phyloP scores from a whole-genome alignment of 2,329 filamentous ascomycete species.

The Paraphaeosphaeria sporulosa region DNA sequence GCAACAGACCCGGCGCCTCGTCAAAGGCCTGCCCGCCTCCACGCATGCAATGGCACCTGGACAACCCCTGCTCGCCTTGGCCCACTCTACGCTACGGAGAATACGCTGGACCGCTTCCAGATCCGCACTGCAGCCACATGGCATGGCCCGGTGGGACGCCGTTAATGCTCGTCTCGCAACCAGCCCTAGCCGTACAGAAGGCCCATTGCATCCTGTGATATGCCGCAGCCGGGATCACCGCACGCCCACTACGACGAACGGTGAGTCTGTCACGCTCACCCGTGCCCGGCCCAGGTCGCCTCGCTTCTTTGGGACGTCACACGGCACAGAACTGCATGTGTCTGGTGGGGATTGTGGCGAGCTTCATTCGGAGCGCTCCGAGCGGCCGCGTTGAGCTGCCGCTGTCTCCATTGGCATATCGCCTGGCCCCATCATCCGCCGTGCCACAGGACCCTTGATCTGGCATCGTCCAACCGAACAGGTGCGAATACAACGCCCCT shows the following conservation, averaged over 20 bases:
- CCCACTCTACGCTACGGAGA: constrained; percentile 26
- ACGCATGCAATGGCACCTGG: constrained; percentile 19
- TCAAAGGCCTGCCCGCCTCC: constrained; percentile 16
- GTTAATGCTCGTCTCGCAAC: constrained; percentile 10
- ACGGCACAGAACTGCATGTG: background rate
- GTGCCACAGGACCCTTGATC: background rate
- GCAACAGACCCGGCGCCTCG: constrained; percentile 10
- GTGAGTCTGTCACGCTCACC: constrained; percentile 11
- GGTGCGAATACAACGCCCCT: background rate
- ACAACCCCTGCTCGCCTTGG: constrained; percentile 29
- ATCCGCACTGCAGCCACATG: constrained; percentile 18
- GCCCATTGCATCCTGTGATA: constrained; percentile 11
- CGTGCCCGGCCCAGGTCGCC: background rate
- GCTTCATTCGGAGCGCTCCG: background rate
- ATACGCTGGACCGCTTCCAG: constrained; percentile 24
- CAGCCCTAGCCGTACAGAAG: constrained; percentile 6
- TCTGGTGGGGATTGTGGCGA: background rate
- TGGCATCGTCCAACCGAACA: background rate
- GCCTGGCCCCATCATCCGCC: constrained; percentile 1
- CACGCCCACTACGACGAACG: constrained; percentile 6
- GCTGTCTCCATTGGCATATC: background rate
- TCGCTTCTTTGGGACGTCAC: background rate
- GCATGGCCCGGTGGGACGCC: constrained; percentile 16
- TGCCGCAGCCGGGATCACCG: constrained; percentile 6
- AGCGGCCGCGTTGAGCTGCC: constrained; percentile 5